Conservation (phyloP, 441 rosid species). For the Gossypium aridum region DNA sequence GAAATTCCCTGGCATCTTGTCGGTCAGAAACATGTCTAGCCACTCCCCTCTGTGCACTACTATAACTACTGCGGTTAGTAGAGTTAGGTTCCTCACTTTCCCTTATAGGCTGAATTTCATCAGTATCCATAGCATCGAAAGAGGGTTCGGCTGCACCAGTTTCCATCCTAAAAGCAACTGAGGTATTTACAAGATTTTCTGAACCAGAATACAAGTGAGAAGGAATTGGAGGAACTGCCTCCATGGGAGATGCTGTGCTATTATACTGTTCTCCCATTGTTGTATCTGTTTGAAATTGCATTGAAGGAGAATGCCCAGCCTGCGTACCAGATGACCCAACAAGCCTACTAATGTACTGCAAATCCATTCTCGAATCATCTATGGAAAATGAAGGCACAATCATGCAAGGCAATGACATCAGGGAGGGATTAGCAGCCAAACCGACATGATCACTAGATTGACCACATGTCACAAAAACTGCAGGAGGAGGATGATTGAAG, state of each 20-base stretch:
- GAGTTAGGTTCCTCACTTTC: constrained; percentile 22
- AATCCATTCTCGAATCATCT: constrained; percentile 41
- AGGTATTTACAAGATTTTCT: constrained; percentile 28
- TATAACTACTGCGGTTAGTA: constrained; percentile 13
- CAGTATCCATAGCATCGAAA: constrained; percentile 45
- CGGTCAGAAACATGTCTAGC: constrained; percentile 24
- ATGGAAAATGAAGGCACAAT: constrained; percentile 44
- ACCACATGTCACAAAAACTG: constrained; percentile 48
- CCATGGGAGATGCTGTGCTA: constrained; percentile 39
- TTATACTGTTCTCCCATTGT: constrained; percentile 33
- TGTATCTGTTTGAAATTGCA: constrained; percentile 34
- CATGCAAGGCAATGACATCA: constrained; percentile 46
- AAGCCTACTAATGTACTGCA: constrained; percentile 33
- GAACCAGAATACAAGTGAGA: constrained; percentile 22
- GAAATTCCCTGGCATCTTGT: constrained; percentile 32
- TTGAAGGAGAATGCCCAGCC: constrained; percentile 29
- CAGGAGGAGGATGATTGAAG: constrained; percentile 75
- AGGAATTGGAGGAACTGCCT: constrained; percentile 32
- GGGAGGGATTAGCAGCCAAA: constrained; percentile 53
- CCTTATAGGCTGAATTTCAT: constrained; percentile 44
- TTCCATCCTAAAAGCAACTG: constrained; percentile 28
- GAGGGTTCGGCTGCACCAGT: constrained; percentile 26
- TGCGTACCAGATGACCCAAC: constrained; percentile 37
- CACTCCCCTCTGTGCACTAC: constrained; percentile 19
- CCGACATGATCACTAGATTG: constrained; percentile 40